Percentiles rank a stretch among this genome's conserved stretches.
phyloP scores from a whole-genome alignment of 139 green algal genomes.

The Zygnema cylindricum region DNA sequence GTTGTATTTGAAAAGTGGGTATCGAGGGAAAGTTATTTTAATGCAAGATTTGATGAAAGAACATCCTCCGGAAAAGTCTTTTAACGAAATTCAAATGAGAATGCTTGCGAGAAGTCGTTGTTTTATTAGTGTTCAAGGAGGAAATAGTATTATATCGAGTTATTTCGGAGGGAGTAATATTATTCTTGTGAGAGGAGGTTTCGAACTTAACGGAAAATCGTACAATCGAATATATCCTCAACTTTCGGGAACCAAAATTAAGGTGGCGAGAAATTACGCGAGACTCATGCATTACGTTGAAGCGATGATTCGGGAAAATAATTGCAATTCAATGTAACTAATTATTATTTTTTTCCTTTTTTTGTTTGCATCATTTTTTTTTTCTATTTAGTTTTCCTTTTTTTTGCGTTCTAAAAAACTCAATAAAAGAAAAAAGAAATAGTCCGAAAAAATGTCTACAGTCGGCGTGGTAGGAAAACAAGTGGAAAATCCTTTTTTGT shows the following conservation, averaged over 20 bases:
- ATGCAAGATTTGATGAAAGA: constrained; percentile 19
- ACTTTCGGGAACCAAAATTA: constrained; percentile 3
- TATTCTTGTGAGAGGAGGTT: constrained; percentile 17
- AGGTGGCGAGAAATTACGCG: constrained; percentile 13
- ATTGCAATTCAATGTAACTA: too few relatives aligned
- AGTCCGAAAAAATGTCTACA: too few relatives aligned
- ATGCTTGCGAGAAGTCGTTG: constrained; percentile 16
- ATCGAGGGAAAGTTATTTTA: neutral
- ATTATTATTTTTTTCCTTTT: too few relatives aligned
- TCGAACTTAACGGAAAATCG: neutral
- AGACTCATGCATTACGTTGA: neutral
- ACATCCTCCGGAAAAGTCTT: neutral
- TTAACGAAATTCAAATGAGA: constrained; percentile 40
- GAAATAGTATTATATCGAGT: constrained; percentile 18
- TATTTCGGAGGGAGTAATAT: constrained; percentile 50
- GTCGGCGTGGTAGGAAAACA: too few relatives aligned
- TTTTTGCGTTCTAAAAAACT: neutral
- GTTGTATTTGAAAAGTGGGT: neutral
- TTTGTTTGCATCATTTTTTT: too few relatives aligned
- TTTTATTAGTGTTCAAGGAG: constrained; percentile 44
- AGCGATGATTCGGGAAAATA: constrained; percentile 16
- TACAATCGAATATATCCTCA: constrained; percentile 18
- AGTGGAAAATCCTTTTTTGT: too few relatives aligned
- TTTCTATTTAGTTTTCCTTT: too few relatives aligned
- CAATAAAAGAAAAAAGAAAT: neutral